Conservation (phyloP, 2,329 filamentous ascomycete species). For the Grosmannia huntii region DNA sequence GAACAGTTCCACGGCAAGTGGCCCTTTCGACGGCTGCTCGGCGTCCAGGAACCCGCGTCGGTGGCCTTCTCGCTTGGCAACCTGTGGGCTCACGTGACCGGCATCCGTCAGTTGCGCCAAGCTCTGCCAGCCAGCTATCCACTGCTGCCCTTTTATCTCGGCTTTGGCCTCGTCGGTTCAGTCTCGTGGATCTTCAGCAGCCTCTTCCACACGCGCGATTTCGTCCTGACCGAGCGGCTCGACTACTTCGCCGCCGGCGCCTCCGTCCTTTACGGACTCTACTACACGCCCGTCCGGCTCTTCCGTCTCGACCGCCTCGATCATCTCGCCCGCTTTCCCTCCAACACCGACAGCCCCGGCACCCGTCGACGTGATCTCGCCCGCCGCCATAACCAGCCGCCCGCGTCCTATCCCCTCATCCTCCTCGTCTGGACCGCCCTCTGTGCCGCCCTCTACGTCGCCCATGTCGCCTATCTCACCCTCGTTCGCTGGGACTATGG, state of each 20-base stretch:
- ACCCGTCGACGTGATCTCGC: background rate
- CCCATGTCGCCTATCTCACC: conserved; percentile 74
- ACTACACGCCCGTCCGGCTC: conserved; percentile 69
- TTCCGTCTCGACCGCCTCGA: conserved; percentile 56
- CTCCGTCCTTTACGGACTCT: conserved; percentile 81
- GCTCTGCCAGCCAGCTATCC: conserved; percentile 61
- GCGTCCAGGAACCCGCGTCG: conserved; percentile 88
- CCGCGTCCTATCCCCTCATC: conserved; percentile 23
- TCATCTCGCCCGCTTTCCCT: too few relatives aligned
- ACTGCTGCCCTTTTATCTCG: conserved; percentile 66
- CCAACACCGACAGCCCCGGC: conserved; percentile 1
- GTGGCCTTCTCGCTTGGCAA: conserved; percentile 92
- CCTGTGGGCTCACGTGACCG: conserved; percentile 70
- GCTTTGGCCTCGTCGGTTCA: conserved; percentile 69
- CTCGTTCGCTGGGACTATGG: conserved; percentile 87
- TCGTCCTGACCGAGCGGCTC: conserved; percentile 73
- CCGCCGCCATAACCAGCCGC: background rate
- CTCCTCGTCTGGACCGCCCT: conserved; percentile 63
- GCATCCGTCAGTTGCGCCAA: conserved; percentile 57
- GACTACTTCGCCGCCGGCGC: conserved; percentile 94
- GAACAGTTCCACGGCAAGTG: conserved; percentile 98
- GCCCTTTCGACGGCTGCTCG: conserved; percentile 83
- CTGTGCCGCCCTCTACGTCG: conserved; percentile 57
- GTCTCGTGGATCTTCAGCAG: conserved; percentile 79
- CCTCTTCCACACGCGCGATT: conserved; percentile 88